A percentile compares a stretch with the other conserved stretches of the same genome.
Evolutionary conservation across 2,329 filamentous ascomycete species (phyloP).

Genomic region (Herpotrichia juniperi): DNA sequence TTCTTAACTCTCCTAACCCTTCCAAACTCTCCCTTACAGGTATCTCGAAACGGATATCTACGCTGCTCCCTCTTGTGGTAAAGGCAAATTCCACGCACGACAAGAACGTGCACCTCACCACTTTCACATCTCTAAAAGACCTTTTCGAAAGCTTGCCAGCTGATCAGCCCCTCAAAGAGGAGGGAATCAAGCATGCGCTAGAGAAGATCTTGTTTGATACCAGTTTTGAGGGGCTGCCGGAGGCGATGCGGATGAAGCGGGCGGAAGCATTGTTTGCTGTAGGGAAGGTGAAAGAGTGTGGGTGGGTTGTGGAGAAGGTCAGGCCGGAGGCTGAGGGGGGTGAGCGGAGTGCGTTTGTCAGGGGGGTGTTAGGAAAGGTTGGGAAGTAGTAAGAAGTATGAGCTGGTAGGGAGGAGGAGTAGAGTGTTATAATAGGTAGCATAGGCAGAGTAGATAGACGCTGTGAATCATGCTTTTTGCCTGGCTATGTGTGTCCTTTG

Average conservation of each 20-base stretch:
- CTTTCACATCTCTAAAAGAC: slow-evolving; percentile 27
- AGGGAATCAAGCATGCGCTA: slow-evolving; percentile 17
- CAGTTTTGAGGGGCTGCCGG: slow-evolving; percentile 29
- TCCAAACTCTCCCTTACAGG: slow-evolving; percentile 7
- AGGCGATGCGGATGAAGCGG: slow-evolving; percentile 33
- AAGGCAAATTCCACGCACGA: slow-evolving; percentile 27
- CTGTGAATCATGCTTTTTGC: not conserved
- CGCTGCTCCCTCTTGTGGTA: slow-evolving; percentile 19
- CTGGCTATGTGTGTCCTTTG: not conserved
- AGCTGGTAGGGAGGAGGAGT: not conserved
- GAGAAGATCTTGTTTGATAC: slow-evolving; percentile 30
- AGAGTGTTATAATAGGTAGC: not conserved
- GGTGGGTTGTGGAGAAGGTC: slow-evolving; percentile 21
- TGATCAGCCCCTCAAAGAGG: slow-evolving; percentile 6
- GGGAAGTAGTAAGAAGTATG: slow-evolving; percentile 12
- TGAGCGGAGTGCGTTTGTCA: slow-evolving; percentile 28
- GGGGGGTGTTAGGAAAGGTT: slow-evolving; percentile 26
- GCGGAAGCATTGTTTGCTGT: slow-evolving; percentile 30
- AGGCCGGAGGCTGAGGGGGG: slow-evolving; percentile 19
- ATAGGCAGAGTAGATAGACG: not conserved
- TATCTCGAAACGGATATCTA: slow-evolving; percentile 18
- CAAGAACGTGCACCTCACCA: slow-evolving; percentile 25
- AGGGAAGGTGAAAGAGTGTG: slow-evolving; percentile 18
- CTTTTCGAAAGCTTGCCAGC: slow-evolving; percentile 24
- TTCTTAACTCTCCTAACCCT: slow-evolving; percentile 25